Base-by-base conservation (phyloP, 2,329 filamentous ascomycete species). In the Tolypocladium tropicale region DNA sequence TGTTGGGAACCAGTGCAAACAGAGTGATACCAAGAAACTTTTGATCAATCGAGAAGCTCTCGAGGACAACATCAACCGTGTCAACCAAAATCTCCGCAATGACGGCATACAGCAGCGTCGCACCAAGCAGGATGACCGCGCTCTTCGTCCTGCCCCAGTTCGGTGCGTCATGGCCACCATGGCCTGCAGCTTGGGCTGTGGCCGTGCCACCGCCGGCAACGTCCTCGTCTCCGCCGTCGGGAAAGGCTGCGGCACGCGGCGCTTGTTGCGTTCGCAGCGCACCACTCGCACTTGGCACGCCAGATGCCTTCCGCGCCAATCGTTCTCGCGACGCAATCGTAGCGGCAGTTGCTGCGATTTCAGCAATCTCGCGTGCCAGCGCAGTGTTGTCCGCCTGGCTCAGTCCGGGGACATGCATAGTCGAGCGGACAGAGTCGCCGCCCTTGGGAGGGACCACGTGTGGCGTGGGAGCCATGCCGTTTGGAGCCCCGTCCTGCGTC, bases 11-110 rank as follows among this genome's bases (percentile, higher is more conserved):
- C 60, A 99, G 78, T 6, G 95, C 93, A 71, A 99, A 99, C 51
- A 99, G 78, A 1, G 94, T 97, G 62, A 99, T 95, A 51, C 94
- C 94, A 56, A 99, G 75, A 72, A 99, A 97, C 71, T 99, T 99
- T 68, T 97, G 91, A 67, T 97, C 92, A 63, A 99, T 90, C 53
- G 91, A 85, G 55, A 95, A 88, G 60, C 89, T 92, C 60, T 93
- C 84, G 53, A 99, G 75, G 7, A 99, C 93, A n/a, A 94, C 89
- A 67, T 99, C 95, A 1, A 99, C 95, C 0, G 93, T 97, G 70
- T 95, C 90, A 46, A 99, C 95, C 6, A 99, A 76, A 55, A 99
- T 96, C 71, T 99, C 94, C 9, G 94, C 94, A 68, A 99, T 95
- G 39, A 97, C 77, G n/a, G 95, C 94, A 69, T 99, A 99, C 14